phyloP scores from a whole-genome alignment of 257 asterid species.

The Scutellaria galericulata region DNA sequence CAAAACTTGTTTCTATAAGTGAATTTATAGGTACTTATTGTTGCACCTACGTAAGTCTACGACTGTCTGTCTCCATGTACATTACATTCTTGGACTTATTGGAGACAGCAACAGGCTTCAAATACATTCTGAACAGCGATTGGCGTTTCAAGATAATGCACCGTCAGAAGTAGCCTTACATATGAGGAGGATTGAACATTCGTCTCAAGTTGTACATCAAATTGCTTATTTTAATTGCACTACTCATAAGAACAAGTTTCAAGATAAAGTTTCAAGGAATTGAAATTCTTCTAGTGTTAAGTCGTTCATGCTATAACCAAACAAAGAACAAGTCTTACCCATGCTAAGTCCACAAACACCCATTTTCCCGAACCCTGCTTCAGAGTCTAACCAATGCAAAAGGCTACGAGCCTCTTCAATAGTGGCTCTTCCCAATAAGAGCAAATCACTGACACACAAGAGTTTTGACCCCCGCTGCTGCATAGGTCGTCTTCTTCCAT shows the following conservation, averaged over 20 bases:
- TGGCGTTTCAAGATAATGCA: background rate
- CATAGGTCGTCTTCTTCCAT: conserved; percentile 91
- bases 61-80: background rate
- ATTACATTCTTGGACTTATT: background rate
- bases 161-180: background rate
- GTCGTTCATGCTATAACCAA: background rate
- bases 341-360: conserved; percentile 98
- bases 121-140: background rate
- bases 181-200: background rate
- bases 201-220: background rate
- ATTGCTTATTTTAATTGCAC: background rate
- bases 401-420: conserved; percentile 95
- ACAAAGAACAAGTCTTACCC: conserved; percentile 59
- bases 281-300: background rate
- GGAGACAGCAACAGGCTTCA: background rate
- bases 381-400: conserved; percentile 81
- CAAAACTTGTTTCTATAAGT: background rate
- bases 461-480: conserved; percentile 93
- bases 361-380: conserved; percentile 91
- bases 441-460: conserved; percentile 91
- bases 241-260: too few species aligned
- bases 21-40: background rate
- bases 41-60: background rate
- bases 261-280: too few species aligned
- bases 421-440: conserved; percentile 89